Conservation (phyloP, 495 filamentous ascomycete species). For the Ascodesmis nigricans region DNA sequence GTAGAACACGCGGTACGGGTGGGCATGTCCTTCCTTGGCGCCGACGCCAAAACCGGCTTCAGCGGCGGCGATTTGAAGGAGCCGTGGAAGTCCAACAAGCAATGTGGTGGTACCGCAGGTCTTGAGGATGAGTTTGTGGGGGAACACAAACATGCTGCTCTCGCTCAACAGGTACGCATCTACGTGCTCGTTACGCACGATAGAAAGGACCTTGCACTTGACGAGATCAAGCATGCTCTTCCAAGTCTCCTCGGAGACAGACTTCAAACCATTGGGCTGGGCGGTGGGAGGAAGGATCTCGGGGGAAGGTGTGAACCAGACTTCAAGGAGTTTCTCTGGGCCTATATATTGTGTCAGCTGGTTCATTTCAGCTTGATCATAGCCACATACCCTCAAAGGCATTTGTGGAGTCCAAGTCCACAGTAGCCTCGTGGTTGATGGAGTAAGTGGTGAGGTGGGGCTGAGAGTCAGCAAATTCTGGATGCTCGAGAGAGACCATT, state of each 20-base stretch:
- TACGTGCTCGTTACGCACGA: constrained; percentile 81
- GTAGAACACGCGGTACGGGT: constrained; percentile 92
- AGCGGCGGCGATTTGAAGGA: constrained; percentile 73
- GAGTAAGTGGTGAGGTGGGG: constrained; percentile 25
- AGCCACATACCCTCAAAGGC: constrained; percentile 65
- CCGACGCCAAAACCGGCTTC: constrained; percentile 60
- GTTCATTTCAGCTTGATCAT: neutral
- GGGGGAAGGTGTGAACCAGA: constrained; percentile 84
- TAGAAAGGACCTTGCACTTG: constrained; percentile 93
- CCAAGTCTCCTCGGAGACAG: constrained; percentile 64
- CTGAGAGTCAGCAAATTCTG: constrained; percentile 40
- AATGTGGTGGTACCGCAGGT: constrained; percentile 96
- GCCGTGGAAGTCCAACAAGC: constrained; percentile 63
- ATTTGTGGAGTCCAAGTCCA: constrained; percentile 87
- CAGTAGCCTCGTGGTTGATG: constrained; percentile 88
- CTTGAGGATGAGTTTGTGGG: constrained; percentile 96
- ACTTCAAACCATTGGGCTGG: constrained; percentile 61
- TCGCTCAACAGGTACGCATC: constrained; percentile 96
- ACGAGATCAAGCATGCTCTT: constrained; percentile 93
- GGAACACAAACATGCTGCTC: constrained; percentile 99
- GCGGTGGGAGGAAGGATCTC: constrained; percentile 45
- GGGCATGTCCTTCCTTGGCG: constrained; percentile 47
- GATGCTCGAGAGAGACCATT: constrained; percentile 13
- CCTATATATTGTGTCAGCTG: constrained; percentile 27
- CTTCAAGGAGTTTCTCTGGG: constrained; percentile 93